A percentile compares a stretch with the other conserved stretches of the same genome.
phyloP scores from a whole-genome alignment of 2,329 filamentous ascomycete species.

The Botrytis pseudocinerea region DNA sequence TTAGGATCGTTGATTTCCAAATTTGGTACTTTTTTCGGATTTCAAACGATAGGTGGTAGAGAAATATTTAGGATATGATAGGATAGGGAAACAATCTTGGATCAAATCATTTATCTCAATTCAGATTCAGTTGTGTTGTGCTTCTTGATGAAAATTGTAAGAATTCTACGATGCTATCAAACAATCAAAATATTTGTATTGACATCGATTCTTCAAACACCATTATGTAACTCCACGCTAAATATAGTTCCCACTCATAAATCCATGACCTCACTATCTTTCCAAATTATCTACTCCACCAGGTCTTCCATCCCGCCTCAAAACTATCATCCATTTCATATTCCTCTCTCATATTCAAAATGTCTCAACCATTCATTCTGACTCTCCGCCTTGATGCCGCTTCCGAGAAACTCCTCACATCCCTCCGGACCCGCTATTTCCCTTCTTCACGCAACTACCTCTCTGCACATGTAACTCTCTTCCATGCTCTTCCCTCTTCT shows the following conservation, averaged over 20 bases:
- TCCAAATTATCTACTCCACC: not conserved
- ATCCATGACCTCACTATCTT: slow-evolving; percentile 1
- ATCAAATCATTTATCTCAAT: not conserved
- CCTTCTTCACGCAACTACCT: slow-evolving; percentile 21
- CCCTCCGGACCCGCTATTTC: slow-evolving; percentile 19
- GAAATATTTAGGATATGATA: not conserved
- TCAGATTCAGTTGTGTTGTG: not conserved
- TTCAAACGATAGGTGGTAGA: not conserved
- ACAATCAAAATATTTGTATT: not conserved
- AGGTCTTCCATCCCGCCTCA: not conserved
- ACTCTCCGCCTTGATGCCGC: slow-evolving; percentile 21
- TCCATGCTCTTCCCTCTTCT: slow-evolving; percentile 21
- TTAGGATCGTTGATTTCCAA: not conserved
- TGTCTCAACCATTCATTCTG: slow-evolving; percentile 25
- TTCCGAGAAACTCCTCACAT: slow-evolving; percentile 18
- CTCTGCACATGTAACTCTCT: slow-evolving; percentile 24
- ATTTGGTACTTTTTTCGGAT: not conserved
- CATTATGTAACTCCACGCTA: not conserved
- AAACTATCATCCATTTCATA: not conserved
- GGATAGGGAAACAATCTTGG: not conserved
- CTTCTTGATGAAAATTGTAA: not conserved
- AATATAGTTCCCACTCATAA: not conserved
- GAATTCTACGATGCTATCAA: not conserved
- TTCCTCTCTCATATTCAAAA: not conserved
- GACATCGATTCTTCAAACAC: not conserved